Percentiles rank a stretch among this genome's conserved stretches.
phyloP scores from a whole-genome alignment of 2,329 filamentous ascomycete species.

The Apiospora saccharicola region DNA sequence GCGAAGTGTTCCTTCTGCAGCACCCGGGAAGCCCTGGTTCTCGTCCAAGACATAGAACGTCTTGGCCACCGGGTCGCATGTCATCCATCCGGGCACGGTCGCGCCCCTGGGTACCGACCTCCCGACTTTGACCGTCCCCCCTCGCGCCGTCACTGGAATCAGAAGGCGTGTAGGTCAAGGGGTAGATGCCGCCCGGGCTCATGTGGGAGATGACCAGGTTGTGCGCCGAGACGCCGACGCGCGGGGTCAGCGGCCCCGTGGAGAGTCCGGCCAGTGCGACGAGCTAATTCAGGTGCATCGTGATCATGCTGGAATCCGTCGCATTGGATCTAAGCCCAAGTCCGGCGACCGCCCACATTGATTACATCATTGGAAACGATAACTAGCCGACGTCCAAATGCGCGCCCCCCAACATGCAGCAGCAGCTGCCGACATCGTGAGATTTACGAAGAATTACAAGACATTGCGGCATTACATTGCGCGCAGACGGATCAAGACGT shows the following conservation, averaged over 20 bases:
- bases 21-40: conserved; percentile 34
- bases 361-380: too few species aligned
- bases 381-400: too few species aligned
- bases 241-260: conserved; percentile 10
- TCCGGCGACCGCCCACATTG: too few species aligned
- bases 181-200: conserved; percentile 46
- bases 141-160: conserved; percentile 28
- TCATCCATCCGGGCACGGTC: conserved; percentile 48
- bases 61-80: conserved; percentile 41
- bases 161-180: conserved; percentile 40
- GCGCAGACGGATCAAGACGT: neutral
- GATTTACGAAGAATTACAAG: neutral
- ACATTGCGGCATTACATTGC: neutral
- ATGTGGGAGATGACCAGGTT: conserved; percentile 49
- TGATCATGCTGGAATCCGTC: neutral
- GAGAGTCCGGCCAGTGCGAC: neutral
- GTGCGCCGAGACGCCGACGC: conserved; percentile 33
- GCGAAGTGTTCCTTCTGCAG: conserved; percentile 50
- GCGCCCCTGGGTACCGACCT: conserved; percentile 43
- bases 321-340: too few species aligned
- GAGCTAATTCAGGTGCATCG: neutral
- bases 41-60: conserved; percentile 49
- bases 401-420: neutral
- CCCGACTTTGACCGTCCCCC: conserved; percentile 38
- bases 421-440: neutral